Evolutionary conservation across 805 yeast genomes (phyloP), one percentile per base, ranked within the genome.

Genomic region (Ogataea paradorogensis): DNA sequence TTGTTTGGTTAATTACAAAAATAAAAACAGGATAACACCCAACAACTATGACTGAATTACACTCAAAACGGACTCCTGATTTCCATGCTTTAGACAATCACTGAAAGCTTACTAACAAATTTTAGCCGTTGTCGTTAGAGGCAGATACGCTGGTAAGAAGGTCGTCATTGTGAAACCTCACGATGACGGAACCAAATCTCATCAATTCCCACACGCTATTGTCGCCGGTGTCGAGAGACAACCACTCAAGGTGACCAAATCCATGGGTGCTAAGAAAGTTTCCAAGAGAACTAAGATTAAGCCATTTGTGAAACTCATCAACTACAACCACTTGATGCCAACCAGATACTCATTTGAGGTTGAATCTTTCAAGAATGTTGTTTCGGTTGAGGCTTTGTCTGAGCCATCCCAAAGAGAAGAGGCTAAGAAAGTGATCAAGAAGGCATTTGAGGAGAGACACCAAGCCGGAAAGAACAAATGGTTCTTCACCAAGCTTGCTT

Each of bases 131-230:
- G 90, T 93, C 73, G 95, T 90, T 74, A 91, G 98, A 75, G 99
- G 99, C 69, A 93, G 99, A 80, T 91, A 81, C 87, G 99, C 99
- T 72, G 99, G 99, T 81, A 91, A 90, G 86, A 93, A 93, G 85
- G 99, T 93, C 60, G 99, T 93, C 71, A 89, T 93, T 69, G 90
- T 93, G 70, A 89, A 87, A 76, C 93, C 96, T 62, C 95, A 86
- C 71, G 98, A 93, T 69, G 97, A 93, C 68, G 99, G 99, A 70
- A 80, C 98, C 78, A 93, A 93, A 80, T 70, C 93, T 55, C 97
- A 91, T 81, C 93, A 95, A 66, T 93, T 89, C 86, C 95, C 96
- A 71, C 98, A 93, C 67, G 99, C 99, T 70, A 80, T 93, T 64
- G 99, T 93, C 67, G 98, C 95, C 60, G 99, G 99, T 82, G 82